These are phyloP conservation scores for Hemisphaericaspora xylanilytica DNA, from an alignment of 1,139 yeast species.

Conservation along the genomic window DNA sequence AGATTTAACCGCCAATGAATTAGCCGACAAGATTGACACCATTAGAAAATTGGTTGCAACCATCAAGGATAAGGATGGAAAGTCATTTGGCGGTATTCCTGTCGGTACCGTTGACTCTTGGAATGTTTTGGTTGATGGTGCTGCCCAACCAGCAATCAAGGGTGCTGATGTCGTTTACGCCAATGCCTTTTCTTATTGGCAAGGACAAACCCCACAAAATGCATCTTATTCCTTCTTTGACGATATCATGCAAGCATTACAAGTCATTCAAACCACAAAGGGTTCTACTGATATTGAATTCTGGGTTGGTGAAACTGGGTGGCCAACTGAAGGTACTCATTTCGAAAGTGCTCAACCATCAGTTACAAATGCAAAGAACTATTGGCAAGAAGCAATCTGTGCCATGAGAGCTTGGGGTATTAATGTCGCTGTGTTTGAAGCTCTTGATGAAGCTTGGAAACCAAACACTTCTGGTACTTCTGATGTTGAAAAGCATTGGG, in stretches of 20 bases:
- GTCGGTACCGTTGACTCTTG: conserved; percentile 97
- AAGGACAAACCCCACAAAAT: conserved; percentile 81
- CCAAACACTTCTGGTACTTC: conserved; percentile 82
- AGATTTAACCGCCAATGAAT: conserved; percentile 67
- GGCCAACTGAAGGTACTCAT: conserved; percentile 89
- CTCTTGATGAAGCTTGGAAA: conserved; percentile 94
- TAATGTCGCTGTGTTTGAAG: conserved; percentile 89
- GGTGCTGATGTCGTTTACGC: conserved; percentile 85
- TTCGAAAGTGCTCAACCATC: conserved; percentile 66
- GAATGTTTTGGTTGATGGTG: conserved; percentile 85
- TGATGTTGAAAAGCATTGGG: conserved; percentile 92
- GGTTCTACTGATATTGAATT: conserved; percentile 80
- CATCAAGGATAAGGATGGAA: conserved; percentile 77
- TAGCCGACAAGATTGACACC: conserved; percentile 61
- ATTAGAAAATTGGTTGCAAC: conserved; percentile 54
- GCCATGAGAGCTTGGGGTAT: conserved; percentile 95
- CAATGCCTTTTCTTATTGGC: conserved; percentile 98
- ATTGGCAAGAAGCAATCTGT: conserved; percentile 87
- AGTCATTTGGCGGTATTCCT: conserved; percentile 64
- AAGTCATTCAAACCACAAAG: conserved; percentile 77
- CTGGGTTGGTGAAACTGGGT: conserved; percentile 99
- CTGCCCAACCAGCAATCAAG: conserved; percentile 62
- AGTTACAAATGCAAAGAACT: conserved; percentile 67
- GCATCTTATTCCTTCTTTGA: conserved; percentile 89
- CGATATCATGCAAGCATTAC: conserved; percentile 95